Evolutionary conservation across 805 yeast genomes (phyloP), one percentile per base, ranked within the genome.

Genomic region (Saturnispora gosingensis): DNA sequence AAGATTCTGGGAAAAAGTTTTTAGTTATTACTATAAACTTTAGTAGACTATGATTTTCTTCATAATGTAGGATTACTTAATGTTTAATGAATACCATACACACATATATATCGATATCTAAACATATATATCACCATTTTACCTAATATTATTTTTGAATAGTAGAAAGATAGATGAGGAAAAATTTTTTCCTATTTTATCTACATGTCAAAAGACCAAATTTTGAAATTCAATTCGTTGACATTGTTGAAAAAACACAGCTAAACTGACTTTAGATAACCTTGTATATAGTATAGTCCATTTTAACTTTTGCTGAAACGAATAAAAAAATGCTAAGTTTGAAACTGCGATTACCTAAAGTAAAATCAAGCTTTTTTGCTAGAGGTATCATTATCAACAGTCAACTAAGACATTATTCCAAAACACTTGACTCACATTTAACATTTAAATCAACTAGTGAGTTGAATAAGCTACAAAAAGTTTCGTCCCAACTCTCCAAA

Each of bases 1-100:
- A 7, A 50, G 56, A 30, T 66, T 67, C 45, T 67, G 67, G 63
- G 55, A 56, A 35, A 58, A 64, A 32, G 65, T 65, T 24, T 57
- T 59, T 43, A 32, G 48, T 2, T 57, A 59, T 35, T 67, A 66
- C 48, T 59, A 59, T 50, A 59, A 60, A 49, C 53, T 67, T 36
- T 61, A 53, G 54, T 48, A 30, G 11, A 10, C 34, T 30, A 30
- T 30, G 9, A 25, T 30, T 15, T 13, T 13, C 5, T 13, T 10
- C 5, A 6, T 5, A 30, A 9, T 30, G 15, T 10, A 30, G 15
- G 34, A 13, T 30, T 30, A 30, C 34, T 30, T 30, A 30, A 30
- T 10, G 34, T 30, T 10, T 3, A 30, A 30, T 30, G 34, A 30
- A 30, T 9, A 30, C n/a, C 11, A 30, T 30, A 30, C 34, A 30